phyloP scores from a whole-genome alignment of 2,329 filamentous ascomycete genomes.

The Beauveria medogensis region DNA sequence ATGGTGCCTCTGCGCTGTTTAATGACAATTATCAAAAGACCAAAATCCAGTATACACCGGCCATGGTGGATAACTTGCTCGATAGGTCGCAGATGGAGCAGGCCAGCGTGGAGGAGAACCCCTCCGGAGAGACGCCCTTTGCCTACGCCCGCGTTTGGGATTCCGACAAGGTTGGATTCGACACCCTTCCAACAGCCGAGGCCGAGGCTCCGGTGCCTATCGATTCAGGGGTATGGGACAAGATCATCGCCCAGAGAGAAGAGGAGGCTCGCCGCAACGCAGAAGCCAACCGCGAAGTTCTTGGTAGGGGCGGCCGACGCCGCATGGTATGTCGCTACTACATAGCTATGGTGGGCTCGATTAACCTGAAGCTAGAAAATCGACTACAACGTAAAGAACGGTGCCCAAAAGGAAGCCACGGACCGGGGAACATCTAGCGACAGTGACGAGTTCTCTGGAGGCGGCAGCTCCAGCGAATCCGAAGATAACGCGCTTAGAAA shows the following conservation, averaged over 20 bases:
- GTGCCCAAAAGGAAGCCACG: not conserved
- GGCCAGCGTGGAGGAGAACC: slow-evolving; percentile 54
- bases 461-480: slow-evolving; percentile 12
- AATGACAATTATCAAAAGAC: slow-evolving; percentile 60
- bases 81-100: slow-evolving; percentile 77
- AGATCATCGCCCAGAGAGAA: slow-evolving; percentile 78
- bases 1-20: slow-evolving; percentile 83
- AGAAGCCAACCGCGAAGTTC: slow-evolving; percentile 58
- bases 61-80: slow-evolving; percentile 81
- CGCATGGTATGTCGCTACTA: slow-evolving; percentile 31
- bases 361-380: slow-evolving; percentile 19
- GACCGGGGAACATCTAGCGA: not conserved
- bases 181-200: slow-evolving; percentile 49
- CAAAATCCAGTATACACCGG: slow-evolving; percentile 73
- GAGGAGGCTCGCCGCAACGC: slow-evolving; percentile 66
- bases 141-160: slow-evolving; percentile 89
- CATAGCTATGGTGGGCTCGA: not conserved
- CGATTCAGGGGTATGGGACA: slow-evolving; percentile 75
- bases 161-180: slow-evolving; percentile 63
- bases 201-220: slow-evolving; percentile 46
- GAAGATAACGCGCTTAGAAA: slow-evolving; percentile 17
- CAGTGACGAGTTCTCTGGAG: slow-evolving; percentile 1
- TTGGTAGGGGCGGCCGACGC: slow-evolving; percentile 77
- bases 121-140: slow-evolving; percentile 69
- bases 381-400: slow-evolving; percentile 22